These are phyloP conservation scores for Stagonosporopsis cucurbitacearum DNA, from an alignment of 2,329 filamentous ascomycete species.

Conservation along the genomic window DNA sequence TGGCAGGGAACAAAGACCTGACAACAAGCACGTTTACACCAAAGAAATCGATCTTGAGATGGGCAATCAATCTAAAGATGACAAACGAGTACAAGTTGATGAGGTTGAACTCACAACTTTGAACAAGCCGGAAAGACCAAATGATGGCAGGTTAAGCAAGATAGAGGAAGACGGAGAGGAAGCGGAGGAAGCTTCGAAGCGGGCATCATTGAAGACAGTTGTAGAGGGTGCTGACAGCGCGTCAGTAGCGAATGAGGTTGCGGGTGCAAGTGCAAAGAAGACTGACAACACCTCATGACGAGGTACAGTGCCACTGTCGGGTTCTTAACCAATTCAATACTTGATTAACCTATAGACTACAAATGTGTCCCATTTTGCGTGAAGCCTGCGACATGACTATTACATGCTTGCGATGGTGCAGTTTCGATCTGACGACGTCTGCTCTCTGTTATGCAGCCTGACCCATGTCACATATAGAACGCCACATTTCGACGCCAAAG, in stretches of 20 bases:
- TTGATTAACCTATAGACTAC: background rate
- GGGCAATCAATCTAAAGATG: conserved; percentile 33
- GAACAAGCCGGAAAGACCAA: conserved; percentile 1
- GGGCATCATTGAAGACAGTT: background rate
- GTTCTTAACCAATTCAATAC: background rate
- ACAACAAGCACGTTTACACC: conserved; percentile 35
- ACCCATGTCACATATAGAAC: no score
- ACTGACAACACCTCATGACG: background rate
- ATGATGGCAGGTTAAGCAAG: conserved; percentile 12
- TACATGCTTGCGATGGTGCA: no score
- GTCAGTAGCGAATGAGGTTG: background rate
- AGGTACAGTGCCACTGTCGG: background rate
- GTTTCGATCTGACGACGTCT: no score
- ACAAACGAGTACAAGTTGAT: conserved; percentile 5
- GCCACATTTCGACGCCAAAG: no score
- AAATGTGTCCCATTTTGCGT: no score
- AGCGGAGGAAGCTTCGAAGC: background rate
- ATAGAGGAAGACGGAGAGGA: conserved; percentile 16
- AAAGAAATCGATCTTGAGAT: conserved; percentile 40
- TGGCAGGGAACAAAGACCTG: conserved; percentile 24
- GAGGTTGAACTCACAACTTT: conserved; percentile 13
- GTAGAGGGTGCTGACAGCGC: background rate
- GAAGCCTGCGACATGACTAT: no score
- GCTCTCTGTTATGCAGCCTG: no score
- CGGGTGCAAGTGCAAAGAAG: background rate